Evolutionary conservation across 768 basidiomycete genomes (phyloP).

Genomic region (Tylopilus balloui): DNA sequence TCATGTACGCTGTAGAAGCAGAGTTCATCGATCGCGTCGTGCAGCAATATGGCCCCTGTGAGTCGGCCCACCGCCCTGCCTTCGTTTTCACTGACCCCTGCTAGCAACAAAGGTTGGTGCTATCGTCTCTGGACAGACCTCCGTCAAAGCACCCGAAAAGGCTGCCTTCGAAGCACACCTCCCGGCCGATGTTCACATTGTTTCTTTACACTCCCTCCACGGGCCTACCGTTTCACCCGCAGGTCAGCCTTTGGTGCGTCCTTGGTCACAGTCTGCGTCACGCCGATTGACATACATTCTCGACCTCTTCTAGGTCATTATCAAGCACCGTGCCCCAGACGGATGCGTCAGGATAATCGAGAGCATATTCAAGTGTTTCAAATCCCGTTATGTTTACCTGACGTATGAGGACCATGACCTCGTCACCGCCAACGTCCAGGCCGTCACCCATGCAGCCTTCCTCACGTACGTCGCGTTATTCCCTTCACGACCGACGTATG

Average conservation of each 20-base stretch:
- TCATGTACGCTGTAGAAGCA: slow-evolving; percentile 94
- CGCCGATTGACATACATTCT: neutral
- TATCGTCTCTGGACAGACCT: slow-evolving; percentile 93
- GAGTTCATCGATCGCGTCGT: slow-evolving; percentile 84
- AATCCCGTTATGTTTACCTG: slow-evolving; percentile 84
- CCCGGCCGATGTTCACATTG: slow-evolving; percentile 80
- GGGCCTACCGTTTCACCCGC: slow-evolving; percentile 84
- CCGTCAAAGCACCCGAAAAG: slow-evolving; percentile 92
- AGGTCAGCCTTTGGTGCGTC: slow-evolving; percentile 83
- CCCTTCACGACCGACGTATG: neutral
- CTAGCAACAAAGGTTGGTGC: slow-evolving; percentile 89
- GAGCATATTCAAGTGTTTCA: slow-evolving; percentile 71
- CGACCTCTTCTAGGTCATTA: slow-evolving; percentile 61
- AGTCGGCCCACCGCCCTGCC: slow-evolving; percentile 23
- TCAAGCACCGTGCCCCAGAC: slow-evolving; percentile 78
- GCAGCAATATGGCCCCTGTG: slow-evolving; percentile 86
- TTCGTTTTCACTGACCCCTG: neutral
- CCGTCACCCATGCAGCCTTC: slow-evolving; percentile 97
- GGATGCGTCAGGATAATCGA: slow-evolving; percentile 75
- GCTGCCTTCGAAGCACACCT: slow-evolving; percentile 85
- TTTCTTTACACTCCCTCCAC: slow-evolving; percentile 93
- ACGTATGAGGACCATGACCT: slow-evolving; percentile 96
- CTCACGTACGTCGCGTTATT: slow-evolving; percentile 55
- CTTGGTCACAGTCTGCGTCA: neutral
- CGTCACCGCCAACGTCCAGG: slow-evolving; percentile 97